Base-by-base conservation (phyloP, 2,329 filamentous ascomycete genomes). In the Ophiostoma fasciatum region DNA sequence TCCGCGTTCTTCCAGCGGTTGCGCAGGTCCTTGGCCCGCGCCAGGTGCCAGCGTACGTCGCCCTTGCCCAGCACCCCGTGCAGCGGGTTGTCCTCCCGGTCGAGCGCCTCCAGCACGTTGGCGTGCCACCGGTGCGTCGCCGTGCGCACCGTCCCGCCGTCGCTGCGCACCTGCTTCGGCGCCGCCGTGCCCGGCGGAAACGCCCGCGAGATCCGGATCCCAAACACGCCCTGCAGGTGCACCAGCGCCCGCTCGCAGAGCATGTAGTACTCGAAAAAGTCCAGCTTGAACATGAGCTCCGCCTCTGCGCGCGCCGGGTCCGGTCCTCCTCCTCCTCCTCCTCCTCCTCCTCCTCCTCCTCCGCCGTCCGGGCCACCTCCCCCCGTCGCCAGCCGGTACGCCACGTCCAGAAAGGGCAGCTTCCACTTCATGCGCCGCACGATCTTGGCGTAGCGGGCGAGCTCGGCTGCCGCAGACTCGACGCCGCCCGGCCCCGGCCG, bases 251-350 rank as follows among this genome's bases (percentile, higher is more conserved):
- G 71, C 55, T 84, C 79, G 7, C 83, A 66, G 25, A 81, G 64
- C 35, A 73, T 71, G 57, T 83, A 83, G 52, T 78, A 83, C 49
- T 84, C 79, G 54, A 80, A 75, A 43, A 83, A 84, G 49, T 83
- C 79, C 7, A 83, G 64, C 52, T 83, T 82, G 60, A 83, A 83
- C 64, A 82, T 82, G 13, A 71, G 63, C 52, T 78, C 72, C 0
- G 68, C 68, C 43, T 70, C 64, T 10, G 52, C 48, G 9, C 49
- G 47, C 0, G 54, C 46, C 30, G 62, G 58, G 28, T 49, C 54
- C 17, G 14, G 10, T 4, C 20, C 31, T 8, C n/a, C n/a, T n/a
- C n/a, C n/a, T n/a, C n/a, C n/a, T n/a, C n/a, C n/a, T n/a, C n/a
- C n/a, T n/a, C n/a, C n/a, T n/a, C n/a, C n/a, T n/a, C n/a, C n/a